These are phyloP conservation scores for Termitomyces sp. DNA, from an alignment of 1,284 basidiomycete genomes.

Conservation along the genomic window DNA sequence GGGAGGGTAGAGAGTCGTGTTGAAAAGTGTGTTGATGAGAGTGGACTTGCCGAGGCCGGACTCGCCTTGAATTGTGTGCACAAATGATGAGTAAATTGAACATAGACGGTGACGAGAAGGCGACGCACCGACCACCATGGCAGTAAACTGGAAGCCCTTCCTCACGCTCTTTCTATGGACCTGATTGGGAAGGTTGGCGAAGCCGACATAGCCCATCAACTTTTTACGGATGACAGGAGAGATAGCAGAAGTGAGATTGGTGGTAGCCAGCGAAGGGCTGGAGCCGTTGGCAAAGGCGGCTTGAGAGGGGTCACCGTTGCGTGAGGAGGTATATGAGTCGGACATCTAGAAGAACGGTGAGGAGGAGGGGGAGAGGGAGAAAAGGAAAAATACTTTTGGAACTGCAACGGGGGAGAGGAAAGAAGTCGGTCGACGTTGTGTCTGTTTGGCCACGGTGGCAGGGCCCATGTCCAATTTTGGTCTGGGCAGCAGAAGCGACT, in stretches of 20 bases:
- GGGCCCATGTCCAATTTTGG: conserved; percentile 32
- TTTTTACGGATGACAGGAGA: conserved; percentile 82
- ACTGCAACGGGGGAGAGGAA: conserved; percentile 44
- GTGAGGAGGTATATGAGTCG: conserved; percentile 64
- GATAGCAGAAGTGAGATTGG: conserved; percentile 35
- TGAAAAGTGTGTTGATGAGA: conserved; percentile 95
- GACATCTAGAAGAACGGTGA: conserved; percentile 48
- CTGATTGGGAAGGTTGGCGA: conserved; percentile 93
- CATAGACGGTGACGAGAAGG: conserved; percentile 21
- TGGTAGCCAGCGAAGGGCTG: conserved; percentile 50
- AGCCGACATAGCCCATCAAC: conserved; percentile 81
- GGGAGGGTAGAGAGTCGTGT: conserved; percentile 86
- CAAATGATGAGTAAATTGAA: conserved; percentile 19
- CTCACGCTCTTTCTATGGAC: conserved; percentile 94
- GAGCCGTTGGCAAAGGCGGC: conserved; percentile 60
- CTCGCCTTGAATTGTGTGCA: conserved; percentile 62
- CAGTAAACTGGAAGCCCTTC: conserved; percentile 95
- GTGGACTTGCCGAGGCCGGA: conserved; percentile 97
- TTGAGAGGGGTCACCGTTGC: conserved; percentile 55
- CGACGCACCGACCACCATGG: conserved; percentile 86
- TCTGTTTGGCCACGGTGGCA: conserved; percentile 40
- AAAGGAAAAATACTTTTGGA: conserved; percentile 43
- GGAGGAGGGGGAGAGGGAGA: conserved; percentile 25
- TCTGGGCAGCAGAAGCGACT: conserved; percentile 37
- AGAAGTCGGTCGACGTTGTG: conserved; percentile 43